A percentile compares a stretch with the other conserved stretches of the same genome.
Conservation (phyloP, 2,329 filamentous ascomycete species). For the Clonostachys solani region DNA sequence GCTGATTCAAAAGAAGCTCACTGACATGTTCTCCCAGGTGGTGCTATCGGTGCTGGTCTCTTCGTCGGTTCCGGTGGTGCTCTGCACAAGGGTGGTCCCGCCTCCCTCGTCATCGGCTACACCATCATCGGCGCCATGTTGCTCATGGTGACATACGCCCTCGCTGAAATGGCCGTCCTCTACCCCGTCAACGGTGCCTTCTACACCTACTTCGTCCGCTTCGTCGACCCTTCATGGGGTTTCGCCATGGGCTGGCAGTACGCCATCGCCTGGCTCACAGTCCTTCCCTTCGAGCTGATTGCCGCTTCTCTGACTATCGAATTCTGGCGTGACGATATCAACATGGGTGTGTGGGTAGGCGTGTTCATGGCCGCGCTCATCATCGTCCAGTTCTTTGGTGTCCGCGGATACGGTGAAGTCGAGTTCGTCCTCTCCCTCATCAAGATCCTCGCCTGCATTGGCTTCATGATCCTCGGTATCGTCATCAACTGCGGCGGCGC, state of each 20-base stretch:
- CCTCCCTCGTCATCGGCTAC: slow-evolving; percentile 23
- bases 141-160: slow-evolving; percentile 46
- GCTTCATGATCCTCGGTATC: slow-evolving; percentile 61
- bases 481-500: slow-evolving; percentile 57
- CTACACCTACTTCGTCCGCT: slow-evolving; percentile 57
- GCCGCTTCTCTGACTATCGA: slow-evolving; percentile 46
- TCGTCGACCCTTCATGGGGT: slow-evolving; percentile 58
- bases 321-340: slow-evolving; percentile 30
- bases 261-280: slow-evolving; percentile 33
- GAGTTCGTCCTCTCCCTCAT: slow-evolving; percentile 55
- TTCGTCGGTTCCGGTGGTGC: slow-evolving; percentile 56
- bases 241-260: slow-evolving; percentile 48
- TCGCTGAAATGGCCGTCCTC: slow-evolving; percentile 58
- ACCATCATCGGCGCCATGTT: neutral
- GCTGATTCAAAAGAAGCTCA: neutral
- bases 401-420: slow-evolving; percentile 51
- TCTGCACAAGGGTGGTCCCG: slow-evolving; percentile 44
- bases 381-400: slow-evolving; percentile 51
- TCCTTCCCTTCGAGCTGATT: slow-evolving; percentile 41
- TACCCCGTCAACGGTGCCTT: slow-evolving; percentile 60
- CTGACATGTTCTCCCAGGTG: neutral
- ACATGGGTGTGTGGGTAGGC: neutral
- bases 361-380: slow-evolving; percentile 49
- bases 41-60: slow-evolving; percentile 44
- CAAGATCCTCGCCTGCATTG: slow-evolving; percentile 52